Evolutionary conservation across 2,329 filamentous ascomycete species (phyloP).

Genomic region (Fusarium nurragi): DNA sequence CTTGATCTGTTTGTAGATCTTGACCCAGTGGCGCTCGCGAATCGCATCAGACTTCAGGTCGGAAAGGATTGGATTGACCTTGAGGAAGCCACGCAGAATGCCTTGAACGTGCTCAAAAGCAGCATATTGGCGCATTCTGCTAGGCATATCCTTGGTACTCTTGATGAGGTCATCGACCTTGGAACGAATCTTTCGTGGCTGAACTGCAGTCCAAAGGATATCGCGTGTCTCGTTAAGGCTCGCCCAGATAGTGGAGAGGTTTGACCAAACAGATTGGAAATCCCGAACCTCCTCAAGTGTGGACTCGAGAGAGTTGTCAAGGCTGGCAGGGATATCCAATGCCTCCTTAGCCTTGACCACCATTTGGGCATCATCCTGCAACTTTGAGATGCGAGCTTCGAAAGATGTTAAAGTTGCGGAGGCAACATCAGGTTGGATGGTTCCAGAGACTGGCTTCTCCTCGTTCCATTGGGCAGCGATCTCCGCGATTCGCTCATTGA

Average conservation of each 20-base stretch:
- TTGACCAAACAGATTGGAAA: constrained; percentile 98
- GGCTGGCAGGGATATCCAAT: constrained; percentile 82
- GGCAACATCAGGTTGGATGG: constrained; percentile 88
- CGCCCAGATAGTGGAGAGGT: constrained; percentile 94
- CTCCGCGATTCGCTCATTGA: constrained; percentile 87
- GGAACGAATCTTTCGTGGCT: constrained; percentile 90
- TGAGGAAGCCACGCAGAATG: constrained; percentile 86
- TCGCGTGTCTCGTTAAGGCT: constrained; percentile 94
- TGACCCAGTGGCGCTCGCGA: constrained; percentile 94
- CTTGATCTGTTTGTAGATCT: constrained; percentile 95
- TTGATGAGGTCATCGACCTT: constrained; percentile 93
- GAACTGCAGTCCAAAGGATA: constrained; percentile 92
- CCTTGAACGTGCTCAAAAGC: constrained; percentile 99
- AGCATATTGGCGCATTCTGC: constrained; percentile 97
- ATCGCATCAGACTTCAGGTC: constrained; percentile 98
- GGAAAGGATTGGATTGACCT: constrained; percentile 86
- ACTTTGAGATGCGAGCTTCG: constrained; percentile 82
- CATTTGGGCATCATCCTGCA: constrained; percentile 91
- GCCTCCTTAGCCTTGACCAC: constrained; percentile 97
- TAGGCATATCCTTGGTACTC: constrained; percentile 99
- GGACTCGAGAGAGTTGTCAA: constrained; percentile 82
- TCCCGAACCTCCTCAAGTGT: constrained; percentile 97
- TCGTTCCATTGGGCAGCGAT: constrained; percentile 91
- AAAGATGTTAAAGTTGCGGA: constrained; percentile 84
- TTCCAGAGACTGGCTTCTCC: constrained; percentile 95